These are phyloP conservation scores for Mimosa bimucronata DNA, from an alignment of 306 rosid genomes.

Conservation along the genomic window DNA sequence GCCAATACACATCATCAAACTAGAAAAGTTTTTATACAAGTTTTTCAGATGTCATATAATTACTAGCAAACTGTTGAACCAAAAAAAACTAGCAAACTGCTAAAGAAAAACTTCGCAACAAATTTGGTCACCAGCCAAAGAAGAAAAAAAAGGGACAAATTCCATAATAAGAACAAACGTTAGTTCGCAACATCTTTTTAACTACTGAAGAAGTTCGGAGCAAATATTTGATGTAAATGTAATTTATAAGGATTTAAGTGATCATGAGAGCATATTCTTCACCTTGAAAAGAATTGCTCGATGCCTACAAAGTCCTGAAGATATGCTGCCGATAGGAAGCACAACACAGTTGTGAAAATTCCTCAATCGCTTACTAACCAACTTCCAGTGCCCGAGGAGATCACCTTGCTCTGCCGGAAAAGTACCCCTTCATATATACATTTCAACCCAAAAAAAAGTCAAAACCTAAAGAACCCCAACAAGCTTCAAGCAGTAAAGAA, in stretches of 20 bases:
- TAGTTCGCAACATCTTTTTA: neutral
- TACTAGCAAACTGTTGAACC: too few species aligned
- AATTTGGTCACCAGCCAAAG: neutral
- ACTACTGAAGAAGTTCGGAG: too few species aligned
- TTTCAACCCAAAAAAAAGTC: conserved; percentile 27
- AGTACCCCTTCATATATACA: conserved; percentile 62
- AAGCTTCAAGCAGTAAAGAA: neutral
- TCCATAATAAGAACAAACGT: neutral
- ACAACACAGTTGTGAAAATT: conserved; percentile 82
- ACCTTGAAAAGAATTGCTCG: conserved; percentile 99
- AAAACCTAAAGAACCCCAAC: neutral
- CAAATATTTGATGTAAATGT: neutral
- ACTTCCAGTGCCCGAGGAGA: conserved; percentile 79
- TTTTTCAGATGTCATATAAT: neutral
- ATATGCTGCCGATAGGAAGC: conserved; percentile 89
- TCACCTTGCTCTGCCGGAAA: conserved; percentile 91
- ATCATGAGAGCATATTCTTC: conserved; percentile 22
- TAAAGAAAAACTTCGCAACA: neutral
- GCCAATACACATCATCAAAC: neutral
- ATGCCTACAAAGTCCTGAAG: conserved; percentile 91
- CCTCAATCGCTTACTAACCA: conserved; percentile 80
- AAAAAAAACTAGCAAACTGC: neutral
- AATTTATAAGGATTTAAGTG: neutral
- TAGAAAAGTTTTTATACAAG: neutral
- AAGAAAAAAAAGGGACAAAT: neutral